phyloP scores from a whole-genome alignment of 257 asterid species.

The Salvia miltiorrhiza region DNA sequence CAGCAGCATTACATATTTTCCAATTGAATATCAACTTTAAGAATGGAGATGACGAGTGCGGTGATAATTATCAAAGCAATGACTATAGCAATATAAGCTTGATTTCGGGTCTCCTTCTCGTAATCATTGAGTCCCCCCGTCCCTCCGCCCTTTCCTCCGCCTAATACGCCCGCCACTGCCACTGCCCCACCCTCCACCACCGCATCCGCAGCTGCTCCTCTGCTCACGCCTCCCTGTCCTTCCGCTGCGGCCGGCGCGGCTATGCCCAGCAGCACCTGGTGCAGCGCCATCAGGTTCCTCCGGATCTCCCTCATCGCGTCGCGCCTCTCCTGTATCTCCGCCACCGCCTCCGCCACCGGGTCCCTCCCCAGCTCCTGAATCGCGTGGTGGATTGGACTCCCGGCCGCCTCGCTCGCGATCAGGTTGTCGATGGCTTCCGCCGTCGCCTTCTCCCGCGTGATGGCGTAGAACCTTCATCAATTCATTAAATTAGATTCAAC shows the following conservation, averaged over 20 bases:
- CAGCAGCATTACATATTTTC: neutral
- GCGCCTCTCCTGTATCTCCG: constrained; percentile 51
- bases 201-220: neutral
- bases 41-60: neutral
- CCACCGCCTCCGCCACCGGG: constrained; percentile 35
- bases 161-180: neutral
- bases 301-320: constrained; percentile 45
- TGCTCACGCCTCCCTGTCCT: neutral
- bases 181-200: constrained; percentile 12
- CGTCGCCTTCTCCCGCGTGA: constrained; percentile 44
- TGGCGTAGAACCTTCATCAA: constrained; percentile 21
- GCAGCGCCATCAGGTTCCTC: constrained; percentile 34
- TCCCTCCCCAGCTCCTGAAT: constrained; percentile 32
- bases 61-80: constrained; percentile 22
- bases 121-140: constrained; percentile 34
- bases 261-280: constrained; percentile 44
- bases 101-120: constrained; percentile 47
- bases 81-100: constrained; percentile 37
- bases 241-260: constrained; percentile 33
- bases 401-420: constrained; percentile 29
- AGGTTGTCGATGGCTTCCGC: constrained; percentile 45
- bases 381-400: constrained; percentile 35
- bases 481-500: neutral
- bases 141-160: constrained; percentile 12
- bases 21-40: neutral